Conservation (phyloP, 768 basidiomycete species). For the Suillus sp. region DNA sequence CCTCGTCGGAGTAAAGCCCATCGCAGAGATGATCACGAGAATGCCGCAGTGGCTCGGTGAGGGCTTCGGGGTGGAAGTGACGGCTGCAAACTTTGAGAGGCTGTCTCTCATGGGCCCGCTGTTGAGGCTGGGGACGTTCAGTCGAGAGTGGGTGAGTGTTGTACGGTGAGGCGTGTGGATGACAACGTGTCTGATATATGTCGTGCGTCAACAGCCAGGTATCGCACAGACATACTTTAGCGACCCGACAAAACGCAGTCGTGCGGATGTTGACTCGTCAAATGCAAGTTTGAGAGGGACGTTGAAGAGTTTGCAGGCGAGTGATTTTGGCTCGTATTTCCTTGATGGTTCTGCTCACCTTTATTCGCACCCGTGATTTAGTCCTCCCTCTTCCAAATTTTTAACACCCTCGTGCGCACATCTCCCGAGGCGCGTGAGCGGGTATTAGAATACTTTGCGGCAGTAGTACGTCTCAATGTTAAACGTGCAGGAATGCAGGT, state of each 20-base stretch:
- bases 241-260: constrained; percentile 74
- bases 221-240: constrained; percentile 84
- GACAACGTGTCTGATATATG: background rate
- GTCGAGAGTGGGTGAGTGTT: constrained; percentile 79
- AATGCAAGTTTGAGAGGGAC: constrained; percentile 86
- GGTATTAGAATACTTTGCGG: constrained; percentile 80
- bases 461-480: constrained; percentile 71
- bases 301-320: constrained; percentile 79
- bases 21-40: constrained; percentile 79
- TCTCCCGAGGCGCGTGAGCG: constrained; percentile 78
- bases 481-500: constrained; percentile 93
- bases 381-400: constrained; percentile 79
- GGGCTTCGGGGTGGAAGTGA: constrained; percentile 62
- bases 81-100: constrained; percentile 62
- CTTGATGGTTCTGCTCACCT: background rate
- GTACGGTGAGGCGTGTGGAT: background rate
- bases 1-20: constrained; percentile 77
- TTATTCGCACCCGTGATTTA: constrained; percentile 23
- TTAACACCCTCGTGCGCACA: constrained; percentile 86
- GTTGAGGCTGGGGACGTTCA: constrained; percentile 81
- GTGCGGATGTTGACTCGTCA: constrained; percentile 78
- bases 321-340: constrained; percentile 13
- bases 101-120: constrained; percentile 81
- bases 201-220: constrained; percentile 52
- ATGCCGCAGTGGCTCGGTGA: constrained; percentile 75